These are phyloP conservation scores for Lichina pygmaea DNA, from an alignment of 495 filamentous ascomycete genomes.

Conservation along the genomic window DNA sequence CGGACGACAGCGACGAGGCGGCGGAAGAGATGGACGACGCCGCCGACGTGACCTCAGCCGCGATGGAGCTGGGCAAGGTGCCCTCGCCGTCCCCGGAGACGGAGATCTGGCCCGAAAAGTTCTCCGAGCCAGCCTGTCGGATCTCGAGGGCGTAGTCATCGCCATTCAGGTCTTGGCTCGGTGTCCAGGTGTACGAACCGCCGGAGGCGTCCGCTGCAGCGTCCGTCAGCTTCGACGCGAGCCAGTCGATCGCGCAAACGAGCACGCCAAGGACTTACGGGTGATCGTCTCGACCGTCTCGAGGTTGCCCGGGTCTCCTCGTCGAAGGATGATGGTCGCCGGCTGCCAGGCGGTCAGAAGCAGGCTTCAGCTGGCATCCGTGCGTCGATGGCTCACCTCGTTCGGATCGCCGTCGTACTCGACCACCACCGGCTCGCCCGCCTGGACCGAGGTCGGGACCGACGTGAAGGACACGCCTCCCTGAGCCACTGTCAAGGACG, in stretches of 20 bases:
- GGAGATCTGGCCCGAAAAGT: constrained; percentile 12
- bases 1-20: not conserved
- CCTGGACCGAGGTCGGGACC: not conserved
- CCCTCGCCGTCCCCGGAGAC: constrained; percentile 7
- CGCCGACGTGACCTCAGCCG: constrained; percentile 1
- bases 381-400: not conserved
- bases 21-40: not conserved
- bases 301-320: constrained; percentile 3
- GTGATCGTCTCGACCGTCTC: constrained; percentile 2
- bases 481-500: not conserved
- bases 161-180: constrained; percentile 1
- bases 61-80: constrained; percentile 1
- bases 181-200: constrained; percentile 6
- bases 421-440: constrained; percentile 1
- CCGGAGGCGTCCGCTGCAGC: not conserved
- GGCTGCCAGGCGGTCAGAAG: not conserved
- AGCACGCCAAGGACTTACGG: constrained; percentile 1
- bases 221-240: not conserved
- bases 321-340: constrained; percentile 4
- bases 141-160: constrained; percentile 7
- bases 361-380: not conserved
- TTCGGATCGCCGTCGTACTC: constrained; percentile 1
- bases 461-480: not conserved
- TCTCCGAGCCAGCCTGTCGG: constrained; percentile 8
- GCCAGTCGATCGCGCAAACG: not conserved